phyloP scores from a whole-genome alignment of 305 asterid species.

The Striga hermonthica region DNA sequence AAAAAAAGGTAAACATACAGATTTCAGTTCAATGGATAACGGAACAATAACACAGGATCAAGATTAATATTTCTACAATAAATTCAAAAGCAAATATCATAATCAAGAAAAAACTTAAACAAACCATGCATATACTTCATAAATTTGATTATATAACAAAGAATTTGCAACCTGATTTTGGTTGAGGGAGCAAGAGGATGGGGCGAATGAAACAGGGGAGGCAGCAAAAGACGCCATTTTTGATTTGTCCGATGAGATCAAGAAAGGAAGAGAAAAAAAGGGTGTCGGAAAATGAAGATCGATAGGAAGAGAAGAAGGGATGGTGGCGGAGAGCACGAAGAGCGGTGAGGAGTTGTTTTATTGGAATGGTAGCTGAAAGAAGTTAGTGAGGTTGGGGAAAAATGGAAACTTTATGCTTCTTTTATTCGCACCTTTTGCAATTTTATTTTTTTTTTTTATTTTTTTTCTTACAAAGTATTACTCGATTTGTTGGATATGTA shows the following conservation, averaged over 20 bases:
- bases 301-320: constrained; percentile 14
- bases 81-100: background rate
- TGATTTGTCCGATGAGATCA: constrained; percentile 28
- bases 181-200: constrained; percentile 50
- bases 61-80: background rate
- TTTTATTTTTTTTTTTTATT: constrained; percentile 2
- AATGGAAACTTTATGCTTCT: background rate
- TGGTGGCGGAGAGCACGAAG: constrained; percentile 76
- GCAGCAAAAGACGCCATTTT: constrained; percentile 81
- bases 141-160: background rate
- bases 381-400: constrained; percentile 9
- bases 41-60: too few species aligned
- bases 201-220: constrained; percentile 42
- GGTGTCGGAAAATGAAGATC: constrained; percentile 39
- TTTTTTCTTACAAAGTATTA: too few species aligned
- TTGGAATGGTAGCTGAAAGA: constrained; percentile 3
- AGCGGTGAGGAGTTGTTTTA: constrained; percentile 29
- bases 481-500: too few species aligned
- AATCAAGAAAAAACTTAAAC: background rate
- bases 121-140: background rate
- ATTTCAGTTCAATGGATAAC: too few species aligned
- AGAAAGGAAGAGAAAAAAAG: constrained; percentile 22
- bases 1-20: too few species aligned
- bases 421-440: constrained; percentile 30
- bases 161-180: constrained; percentile 49